Base-by-base conservation (phyloP, 805 yeast species). In the Zygosaccharomyces lentus region DNA sequence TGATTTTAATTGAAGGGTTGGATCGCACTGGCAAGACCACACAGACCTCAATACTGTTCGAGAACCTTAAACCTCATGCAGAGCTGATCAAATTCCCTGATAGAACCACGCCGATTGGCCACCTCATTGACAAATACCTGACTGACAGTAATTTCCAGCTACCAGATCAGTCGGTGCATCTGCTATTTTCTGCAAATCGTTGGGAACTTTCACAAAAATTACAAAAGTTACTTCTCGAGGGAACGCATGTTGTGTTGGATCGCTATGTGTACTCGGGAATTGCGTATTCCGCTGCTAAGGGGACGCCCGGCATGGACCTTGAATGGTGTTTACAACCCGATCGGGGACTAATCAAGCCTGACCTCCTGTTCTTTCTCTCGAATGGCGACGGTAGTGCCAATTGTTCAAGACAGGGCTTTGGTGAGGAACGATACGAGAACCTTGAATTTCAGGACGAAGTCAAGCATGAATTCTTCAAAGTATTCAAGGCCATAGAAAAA, bases 1-100 rank as follows among this genome's bases (percentile, higher is more conserved):
- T 93, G 31, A 82, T 93, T 17, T 76, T 88, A 1, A 73, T 93
- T 2, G 99, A 93, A 65, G 99, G 99, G 0, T 76, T 93, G 1
- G 99, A 93, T 59, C 70, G 99, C 41, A 84, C 97, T 0, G 99
- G 99, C 0, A 93, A 93, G 59, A 79, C 96, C 2, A 89, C 97
- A 0, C 99, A 93, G 61, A 75, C 84, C 6, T 59, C 65, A 2
- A 53, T 59, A 2, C 55, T 84, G 8, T 55, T 69, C 0, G 58
- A 67, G 0, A 55, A 54, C 4, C 54, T 73, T 9, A 35, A 57
- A 13, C 49, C 56, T 3, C 58, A 67, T 4, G 74, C 74, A 3
- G 70, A 71, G 45, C 65, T 85, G 29, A 58, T 85, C 50, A 90
- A 88, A 63, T 90, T 93, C 54, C 99, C 99, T 10, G 91, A 90